Conservation (phyloP, 2,329 filamentous ascomycete genomes). For the Monosporascus cannonballus region DNA sequence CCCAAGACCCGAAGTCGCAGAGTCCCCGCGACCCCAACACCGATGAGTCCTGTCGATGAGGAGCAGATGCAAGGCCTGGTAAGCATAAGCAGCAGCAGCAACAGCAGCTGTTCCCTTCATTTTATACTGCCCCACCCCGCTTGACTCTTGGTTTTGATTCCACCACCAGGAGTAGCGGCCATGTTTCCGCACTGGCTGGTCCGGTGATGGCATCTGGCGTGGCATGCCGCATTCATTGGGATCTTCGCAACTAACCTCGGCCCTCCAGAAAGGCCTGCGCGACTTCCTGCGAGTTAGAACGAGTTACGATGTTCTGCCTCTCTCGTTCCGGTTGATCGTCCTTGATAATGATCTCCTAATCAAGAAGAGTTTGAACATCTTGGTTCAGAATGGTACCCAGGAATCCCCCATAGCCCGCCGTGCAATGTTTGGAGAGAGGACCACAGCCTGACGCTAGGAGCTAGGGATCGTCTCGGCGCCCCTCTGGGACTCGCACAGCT, state of each 20-base stretch:
- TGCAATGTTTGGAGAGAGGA: conserved; percentile 1
- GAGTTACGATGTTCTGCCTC: conserved; percentile 93
- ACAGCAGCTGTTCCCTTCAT: conserved; percentile 3
- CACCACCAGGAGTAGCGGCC: background rate
- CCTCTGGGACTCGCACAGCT: conserved; percentile 90
- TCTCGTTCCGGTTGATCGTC: conserved; percentile 92
- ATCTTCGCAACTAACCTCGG: conserved; percentile 4
- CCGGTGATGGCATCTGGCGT: background rate
- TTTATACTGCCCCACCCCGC: background rate
- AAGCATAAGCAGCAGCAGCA: conserved; percentile 31
- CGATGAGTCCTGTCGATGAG: conserved; percentile 60
- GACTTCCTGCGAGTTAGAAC: conserved; percentile 95
- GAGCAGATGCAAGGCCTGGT: conserved; percentile 77
- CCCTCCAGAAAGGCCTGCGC: conserved; percentile 72
- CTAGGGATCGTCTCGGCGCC: conserved; percentile 94
- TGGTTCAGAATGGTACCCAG: conserved; percentile 84
- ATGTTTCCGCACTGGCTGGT: background rate
- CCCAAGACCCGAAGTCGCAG: conserved; percentile 34
- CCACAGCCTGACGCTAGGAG: conserved; percentile 6
- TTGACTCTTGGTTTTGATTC: conserved; percentile 1
- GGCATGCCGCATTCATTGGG: background rate
- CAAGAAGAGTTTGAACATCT: conserved; percentile 92
- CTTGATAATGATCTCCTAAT: conserved; percentile 93
- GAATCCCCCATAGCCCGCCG: background rate
- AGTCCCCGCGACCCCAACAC: conserved; percentile 35